phyloP scores from a whole-genome alignment of 305 asterid genomes.

The Fraxinus latifolia region DNA sequence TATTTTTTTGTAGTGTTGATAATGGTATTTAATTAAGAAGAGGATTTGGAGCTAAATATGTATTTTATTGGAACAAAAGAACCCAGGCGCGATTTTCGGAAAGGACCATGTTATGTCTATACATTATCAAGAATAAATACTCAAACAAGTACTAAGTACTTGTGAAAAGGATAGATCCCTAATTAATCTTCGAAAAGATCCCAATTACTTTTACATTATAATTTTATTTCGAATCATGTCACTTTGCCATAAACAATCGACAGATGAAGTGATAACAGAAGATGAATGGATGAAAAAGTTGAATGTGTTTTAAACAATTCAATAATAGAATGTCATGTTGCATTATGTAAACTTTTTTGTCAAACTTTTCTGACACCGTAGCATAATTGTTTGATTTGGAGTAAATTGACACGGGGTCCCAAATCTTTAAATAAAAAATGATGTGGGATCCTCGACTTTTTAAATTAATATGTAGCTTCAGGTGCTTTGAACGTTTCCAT shows the following conservation, averaged over 20 bases:
- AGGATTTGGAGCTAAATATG: not conserved
- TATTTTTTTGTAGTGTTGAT: not conserved
- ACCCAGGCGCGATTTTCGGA: not conserved
- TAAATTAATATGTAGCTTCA: not conserved
- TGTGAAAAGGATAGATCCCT: not conserved
- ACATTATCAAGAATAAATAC: not conserved
- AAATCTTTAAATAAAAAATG: too few species aligned
- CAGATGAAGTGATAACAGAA: too few species aligned
- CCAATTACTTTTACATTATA: not conserved
- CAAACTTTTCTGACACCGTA: not conserved
- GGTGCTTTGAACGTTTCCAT: not conserved
- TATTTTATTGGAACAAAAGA: not conserved
- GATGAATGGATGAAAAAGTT: not conserved
- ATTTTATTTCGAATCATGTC: not conserved
- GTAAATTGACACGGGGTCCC: not conserved
- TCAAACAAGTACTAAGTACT: not conserved
- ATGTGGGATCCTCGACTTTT: not conserved
- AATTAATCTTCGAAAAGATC: not conserved
- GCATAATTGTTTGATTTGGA: not conserved
- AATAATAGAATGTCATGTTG: too few species aligned
- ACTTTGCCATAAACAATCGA: not conserved
- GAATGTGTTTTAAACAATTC: not conserved
- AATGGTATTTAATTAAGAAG: not conserved
- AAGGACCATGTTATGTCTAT: conserved; percentile 5
- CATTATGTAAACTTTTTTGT: too few species aligned